Conservation (phyloP, 768 basidiomycete species). For the Crassisporium funariophilum region DNA sequence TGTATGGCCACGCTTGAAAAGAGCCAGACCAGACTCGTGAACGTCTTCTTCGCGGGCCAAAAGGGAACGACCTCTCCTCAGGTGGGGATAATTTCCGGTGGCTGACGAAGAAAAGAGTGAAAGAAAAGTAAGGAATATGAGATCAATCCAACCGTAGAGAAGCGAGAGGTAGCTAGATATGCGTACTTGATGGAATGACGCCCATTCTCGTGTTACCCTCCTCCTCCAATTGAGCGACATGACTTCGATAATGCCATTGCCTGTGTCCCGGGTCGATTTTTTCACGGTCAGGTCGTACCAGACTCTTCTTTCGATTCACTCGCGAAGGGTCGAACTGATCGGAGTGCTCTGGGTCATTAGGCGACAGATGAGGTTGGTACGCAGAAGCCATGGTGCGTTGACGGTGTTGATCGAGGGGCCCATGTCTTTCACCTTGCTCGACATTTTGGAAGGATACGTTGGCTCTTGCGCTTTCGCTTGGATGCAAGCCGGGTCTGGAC, state of each 20-base stretch:
- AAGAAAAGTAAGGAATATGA: conserved; percentile 15
- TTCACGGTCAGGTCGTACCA: conserved; percentile 92
- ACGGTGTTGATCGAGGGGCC: conserved; percentile 56
- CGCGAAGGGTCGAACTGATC: conserved; percentile 48
- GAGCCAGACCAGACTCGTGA: conserved; percentile 88
- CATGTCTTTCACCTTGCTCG: conserved; percentile 71
- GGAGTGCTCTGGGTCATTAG: conserved; percentile 42
- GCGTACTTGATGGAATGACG: conserved; percentile 82
- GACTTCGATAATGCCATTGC: conserved; percentile 91
- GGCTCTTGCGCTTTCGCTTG: conserved; percentile 37
- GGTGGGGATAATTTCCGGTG: conserved; percentile 79
- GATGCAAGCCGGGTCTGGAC: conserved; percentile 33
- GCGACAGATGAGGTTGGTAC: conserved; percentile 36
- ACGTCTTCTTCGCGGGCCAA: conserved; percentile 89
- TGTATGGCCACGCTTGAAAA: conserved; percentile 86
- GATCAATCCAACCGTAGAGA: too few relatives aligned
- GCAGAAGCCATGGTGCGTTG: conserved; percentile 50
- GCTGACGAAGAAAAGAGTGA: conserved; percentile 37
- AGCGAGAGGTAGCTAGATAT: too few relatives aligned
- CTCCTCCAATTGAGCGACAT: conserved; percentile 77
- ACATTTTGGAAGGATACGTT: conserved; percentile 70
- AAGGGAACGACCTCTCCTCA: conserved; percentile 88
- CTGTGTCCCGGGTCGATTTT: conserved; percentile 95
- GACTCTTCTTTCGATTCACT: conserved; percentile 84
- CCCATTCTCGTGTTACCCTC: conserved; percentile 66